A percentile compares a stretch with the other conserved stretches of the same genome.
phyloP scores from a whole-genome alignment of 2,329 filamentous ascomycete genomes.

The Reticulascus tulasneorum region DNA sequence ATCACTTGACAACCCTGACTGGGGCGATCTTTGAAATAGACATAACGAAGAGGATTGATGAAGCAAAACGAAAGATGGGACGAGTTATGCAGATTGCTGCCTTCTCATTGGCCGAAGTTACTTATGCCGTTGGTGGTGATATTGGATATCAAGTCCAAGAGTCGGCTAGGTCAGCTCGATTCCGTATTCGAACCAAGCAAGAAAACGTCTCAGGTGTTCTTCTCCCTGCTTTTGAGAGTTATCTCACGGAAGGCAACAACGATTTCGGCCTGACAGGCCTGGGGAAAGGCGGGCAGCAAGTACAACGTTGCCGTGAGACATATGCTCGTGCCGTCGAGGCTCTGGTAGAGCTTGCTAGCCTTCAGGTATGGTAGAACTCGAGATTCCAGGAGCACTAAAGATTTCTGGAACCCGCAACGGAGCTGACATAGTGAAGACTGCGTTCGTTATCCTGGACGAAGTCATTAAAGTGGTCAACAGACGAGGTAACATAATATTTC shows the following conservation, averaged over 20 bases:
- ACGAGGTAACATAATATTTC: slow-evolving; percentile 58
- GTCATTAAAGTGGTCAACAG: slow-evolving; percentile 99
- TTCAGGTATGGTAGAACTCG: slow-evolving; percentile 68
- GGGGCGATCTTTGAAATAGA: slow-evolving; percentile 46
- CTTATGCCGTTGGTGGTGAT: slow-evolving; percentile 91
- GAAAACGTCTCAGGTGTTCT: slow-evolving; percentile 98
- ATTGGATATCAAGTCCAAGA: slow-evolving; percentile 98
- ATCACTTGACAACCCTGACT: slow-evolving; percentile 1
- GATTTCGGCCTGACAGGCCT: slow-evolving; percentile 95
- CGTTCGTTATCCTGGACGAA: slow-evolving; percentile 96
- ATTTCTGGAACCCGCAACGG: background rate
- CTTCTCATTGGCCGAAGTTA: slow-evolving; percentile 95
- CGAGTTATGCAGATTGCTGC: slow-evolving; percentile 98
- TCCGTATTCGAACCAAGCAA: slow-evolving; percentile 90
- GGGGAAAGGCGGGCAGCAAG: slow-evolving; percentile 95
- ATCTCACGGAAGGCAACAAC: slow-evolving; percentile 81
- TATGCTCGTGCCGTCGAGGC: slow-evolving; percentile 96
- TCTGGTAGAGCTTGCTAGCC: slow-evolving; percentile 86
- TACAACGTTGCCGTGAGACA: slow-evolving; percentile 90
- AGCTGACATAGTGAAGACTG: slow-evolving; percentile 55
- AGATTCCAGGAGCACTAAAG: background rate
- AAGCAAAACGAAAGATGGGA: slow-evolving; percentile 99
- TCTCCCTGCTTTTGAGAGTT: slow-evolving; percentile 89
- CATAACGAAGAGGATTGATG: slow-evolving; percentile 94
- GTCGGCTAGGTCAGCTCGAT: slow-evolving; percentile 86